Conservation (phyloP, 2,329 filamentous ascomycete genomes). For the Fusarium nisikadoi region DNA sequence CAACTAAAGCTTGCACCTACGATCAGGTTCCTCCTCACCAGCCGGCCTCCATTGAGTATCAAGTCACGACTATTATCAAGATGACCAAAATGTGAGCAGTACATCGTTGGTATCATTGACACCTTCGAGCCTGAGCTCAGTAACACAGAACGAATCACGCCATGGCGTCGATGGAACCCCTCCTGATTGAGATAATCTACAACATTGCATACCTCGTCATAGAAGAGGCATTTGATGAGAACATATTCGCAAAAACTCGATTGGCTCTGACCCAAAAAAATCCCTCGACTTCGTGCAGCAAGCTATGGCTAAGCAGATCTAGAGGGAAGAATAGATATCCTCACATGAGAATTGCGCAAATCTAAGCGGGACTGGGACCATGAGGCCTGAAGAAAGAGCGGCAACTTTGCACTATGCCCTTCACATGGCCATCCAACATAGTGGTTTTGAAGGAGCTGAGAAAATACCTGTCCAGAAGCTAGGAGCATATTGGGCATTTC, state of each 20-base stretch:
- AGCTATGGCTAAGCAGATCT: conserved; percentile 13
- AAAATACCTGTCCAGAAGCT: conserved; percentile 10
- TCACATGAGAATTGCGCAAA: conserved; percentile 3
- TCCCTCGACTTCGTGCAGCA: not conserved
- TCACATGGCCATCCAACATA: conserved; percentile 12
- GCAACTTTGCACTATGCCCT: conserved; percentile 19
- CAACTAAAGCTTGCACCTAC: not conserved
- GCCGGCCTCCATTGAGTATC: not conserved
- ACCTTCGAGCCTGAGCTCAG: not conserved
- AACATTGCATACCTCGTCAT: not conserved
- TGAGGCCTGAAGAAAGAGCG: not conserved
- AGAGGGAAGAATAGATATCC: conserved; percentile 4
- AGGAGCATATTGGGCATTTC: conserved; percentile 11
- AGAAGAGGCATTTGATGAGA: not conserved
- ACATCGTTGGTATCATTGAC: not conserved
- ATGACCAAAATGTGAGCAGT: not conserved
- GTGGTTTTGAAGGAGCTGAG: not conserved
- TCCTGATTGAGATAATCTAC: not conserved
- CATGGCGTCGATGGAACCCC: conserved; percentile 5
- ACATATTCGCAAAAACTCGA: not conserved
- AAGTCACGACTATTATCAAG: not conserved
- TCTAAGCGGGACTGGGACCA: conserved; percentile 5
- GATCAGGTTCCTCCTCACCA: not conserved
- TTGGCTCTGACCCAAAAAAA: conserved; percentile 13
- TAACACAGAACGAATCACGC: not conserved